phyloP scores from a whole-genome alignment of 164 flowering plant genomes.

The Berberis vulgaris region DNA sequence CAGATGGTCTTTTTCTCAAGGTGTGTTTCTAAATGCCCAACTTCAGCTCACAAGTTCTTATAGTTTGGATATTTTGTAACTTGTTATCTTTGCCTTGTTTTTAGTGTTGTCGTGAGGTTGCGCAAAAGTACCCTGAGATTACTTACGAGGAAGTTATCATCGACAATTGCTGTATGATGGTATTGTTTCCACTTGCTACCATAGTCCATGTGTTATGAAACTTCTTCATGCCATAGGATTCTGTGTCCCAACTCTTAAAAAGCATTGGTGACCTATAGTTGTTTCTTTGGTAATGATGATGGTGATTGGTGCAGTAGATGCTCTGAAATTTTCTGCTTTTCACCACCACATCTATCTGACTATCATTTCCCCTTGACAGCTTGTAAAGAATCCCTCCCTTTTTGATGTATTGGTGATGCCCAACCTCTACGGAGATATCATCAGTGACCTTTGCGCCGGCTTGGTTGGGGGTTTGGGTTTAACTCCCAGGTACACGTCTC shows the following conservation, averaged over 20 bases:
- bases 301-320: constrained; percentile 1
- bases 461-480: constrained; percentile 89
- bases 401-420: constrained; percentile 98
- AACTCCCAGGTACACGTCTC: constrained; percentile 69
- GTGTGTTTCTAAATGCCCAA: constrained; percentile 23
- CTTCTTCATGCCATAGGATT: no score
- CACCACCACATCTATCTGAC: background rate
- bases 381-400: constrained; percentile 86
- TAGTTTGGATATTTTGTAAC: background rate
- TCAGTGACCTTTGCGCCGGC: constrained; percentile 95
- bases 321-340: background rate
- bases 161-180: constrained; percentile 98
- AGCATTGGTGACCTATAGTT: no score
- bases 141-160: constrained; percentile 87
- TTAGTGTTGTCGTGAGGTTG: constrained; percentile 97
- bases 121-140: constrained; percentile 90
- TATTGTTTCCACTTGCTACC: constrained; percentile 19
- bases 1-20: constrained; percentile 95
- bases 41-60: background rate
- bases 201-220: background rate
- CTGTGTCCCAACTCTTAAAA: no score
- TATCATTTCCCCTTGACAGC: constrained; percentile 37
- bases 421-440: constrained; percentile 92
- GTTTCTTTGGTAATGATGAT: background rate
- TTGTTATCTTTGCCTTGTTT: constrained; percentile 9